Evolutionary conservation across 169 alveolate genomes (phyloP).

Genomic region (Eimeria falciformis): DNA sequence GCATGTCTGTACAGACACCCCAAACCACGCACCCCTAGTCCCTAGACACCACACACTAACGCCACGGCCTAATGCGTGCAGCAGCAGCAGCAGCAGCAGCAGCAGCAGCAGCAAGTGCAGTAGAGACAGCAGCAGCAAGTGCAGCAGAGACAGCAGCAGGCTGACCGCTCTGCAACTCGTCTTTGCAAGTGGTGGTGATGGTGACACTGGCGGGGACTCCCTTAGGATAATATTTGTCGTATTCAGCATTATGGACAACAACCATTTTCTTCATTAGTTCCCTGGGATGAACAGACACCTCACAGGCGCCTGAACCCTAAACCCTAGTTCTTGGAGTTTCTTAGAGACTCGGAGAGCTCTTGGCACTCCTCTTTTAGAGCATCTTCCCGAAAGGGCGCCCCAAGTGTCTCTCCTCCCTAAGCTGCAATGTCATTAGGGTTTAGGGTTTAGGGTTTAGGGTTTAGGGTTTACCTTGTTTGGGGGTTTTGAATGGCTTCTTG

Average conservation of each 20-base stretch:
- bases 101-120: not conserved
- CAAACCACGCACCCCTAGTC: too few species aligned
- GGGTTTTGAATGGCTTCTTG: constrained; percentile 80
- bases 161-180: not conserved
- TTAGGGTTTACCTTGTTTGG: constrained; percentile 73
- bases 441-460: constrained; percentile 41
- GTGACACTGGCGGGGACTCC: too few species aligned
- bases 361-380: not conserved
- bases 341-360: not conserved
- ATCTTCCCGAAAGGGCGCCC: too few species aligned
- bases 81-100: constrained; percentile 8
- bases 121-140: not conserved
- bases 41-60: too few species aligned
- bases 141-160: not conserved
- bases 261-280: too few species aligned
- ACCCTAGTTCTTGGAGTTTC: not conserved
- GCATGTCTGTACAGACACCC: not conserved
- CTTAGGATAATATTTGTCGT: too few species aligned
- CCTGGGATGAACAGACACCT: not conserved
- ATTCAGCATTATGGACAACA: too few species aligned
- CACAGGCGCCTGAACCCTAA: not conserved
- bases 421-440: not conserved
- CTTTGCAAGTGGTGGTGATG: too few species aligned
- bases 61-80: not conserved
- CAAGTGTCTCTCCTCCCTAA: too few species aligned